These are phyloP conservation scores for Pythium periplocum DNA, from an alignment of 352 stramenopile genomes.

Conservation along the genomic window DNA sequence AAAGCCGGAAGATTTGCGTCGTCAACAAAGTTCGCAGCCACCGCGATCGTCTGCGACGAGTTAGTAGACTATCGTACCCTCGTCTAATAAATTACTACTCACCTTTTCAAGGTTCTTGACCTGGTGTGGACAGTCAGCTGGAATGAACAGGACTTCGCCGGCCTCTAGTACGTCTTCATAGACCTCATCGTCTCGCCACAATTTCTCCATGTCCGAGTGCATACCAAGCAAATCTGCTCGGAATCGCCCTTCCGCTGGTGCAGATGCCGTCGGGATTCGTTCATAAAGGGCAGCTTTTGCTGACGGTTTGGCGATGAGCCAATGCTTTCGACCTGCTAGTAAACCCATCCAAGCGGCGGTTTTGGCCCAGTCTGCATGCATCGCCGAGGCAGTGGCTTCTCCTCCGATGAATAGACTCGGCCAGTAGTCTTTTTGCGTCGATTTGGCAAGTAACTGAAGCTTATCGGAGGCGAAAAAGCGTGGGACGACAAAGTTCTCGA, in stretches of 20 bases:
- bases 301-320: constrained; percentile 27
- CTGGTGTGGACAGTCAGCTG: constrained; percentile 28
- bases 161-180: constrained; percentile 28
- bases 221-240: constrained; percentile 18
- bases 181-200: constrained; percentile 18
- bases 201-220: background rate
- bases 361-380: constrained; percentile 28
- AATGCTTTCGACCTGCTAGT: constrained; percentile 26
- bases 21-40: constrained; percentile 26
- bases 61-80: background rate
- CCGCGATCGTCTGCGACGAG: constrained; percentile 23
- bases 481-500: constrained; percentile 21
- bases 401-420: constrained; percentile 35
- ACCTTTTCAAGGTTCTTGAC: constrained; percentile 32
- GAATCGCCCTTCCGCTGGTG: constrained; percentile 14
- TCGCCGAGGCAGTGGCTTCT: constrained; percentile 18
- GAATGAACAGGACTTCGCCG: constrained; percentile 33
- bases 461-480: constrained; percentile 23
- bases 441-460: constrained; percentile 12
- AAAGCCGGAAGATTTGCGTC: constrained; percentile 9
- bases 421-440: constrained; percentile 29
- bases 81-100: background rate
- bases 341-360: constrained; percentile 36
- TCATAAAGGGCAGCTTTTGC: constrained; percentile 20
- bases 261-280: constrained; percentile 9